These are phyloP conservation scores for Wickerhamomyces sydowiorum DNA, from an alignment of 805 yeast species.

Conservation along the genomic window DNA sequence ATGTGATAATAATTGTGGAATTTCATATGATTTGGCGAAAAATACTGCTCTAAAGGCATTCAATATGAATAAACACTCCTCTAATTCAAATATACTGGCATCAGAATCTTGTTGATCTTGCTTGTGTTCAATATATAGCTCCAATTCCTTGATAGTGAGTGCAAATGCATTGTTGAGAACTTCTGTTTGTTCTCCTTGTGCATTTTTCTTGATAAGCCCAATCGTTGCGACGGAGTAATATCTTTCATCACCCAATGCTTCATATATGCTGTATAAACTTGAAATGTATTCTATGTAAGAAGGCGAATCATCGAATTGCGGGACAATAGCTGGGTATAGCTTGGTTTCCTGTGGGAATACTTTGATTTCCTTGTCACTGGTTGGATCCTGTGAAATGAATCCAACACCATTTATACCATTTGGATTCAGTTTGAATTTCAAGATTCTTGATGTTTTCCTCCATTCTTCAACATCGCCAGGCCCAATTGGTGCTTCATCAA, in stretches of 20 bases:
- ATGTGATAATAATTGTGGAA: conserved; percentile 36
- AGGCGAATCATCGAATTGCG: conserved; percentile 34
- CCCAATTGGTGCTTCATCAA: conserved; percentile 31
- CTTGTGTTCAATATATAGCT: conserved; percentile 25
- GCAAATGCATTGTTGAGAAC: conserved; percentile 31
- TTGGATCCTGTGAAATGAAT: conserved; percentile 28
- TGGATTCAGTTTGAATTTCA: conserved; percentile 43
- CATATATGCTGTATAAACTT: conserved; percentile 46
- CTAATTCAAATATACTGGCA: conserved; percentile 30
- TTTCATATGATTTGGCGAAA: conserved; percentile 31
- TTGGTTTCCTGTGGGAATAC: conserved; percentile 35
- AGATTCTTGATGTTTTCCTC: conserved; percentile 28
- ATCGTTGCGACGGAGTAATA: conserved; percentile 34
- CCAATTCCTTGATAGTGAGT: conserved; percentile 28
- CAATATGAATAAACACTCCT: conserved; percentile 45
- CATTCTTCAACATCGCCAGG: conserved; percentile 25
- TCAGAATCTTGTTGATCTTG: conserved; percentile 24
- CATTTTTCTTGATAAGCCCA: conserved; percentile 30
- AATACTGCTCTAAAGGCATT: conserved; percentile 52
- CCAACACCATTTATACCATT: conserved; percentile 34
- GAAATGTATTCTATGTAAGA: conserved; percentile 43
- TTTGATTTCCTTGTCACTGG: conserved; percentile 20
- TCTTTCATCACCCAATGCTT: conserved; percentile 39
- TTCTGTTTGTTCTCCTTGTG: conserved; percentile 28
- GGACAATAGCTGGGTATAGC: conserved; percentile 33